Conservation (phyloP, 2,329 filamentous ascomycete genomes). For the Aspergillus pseudoterreus region DNA sequence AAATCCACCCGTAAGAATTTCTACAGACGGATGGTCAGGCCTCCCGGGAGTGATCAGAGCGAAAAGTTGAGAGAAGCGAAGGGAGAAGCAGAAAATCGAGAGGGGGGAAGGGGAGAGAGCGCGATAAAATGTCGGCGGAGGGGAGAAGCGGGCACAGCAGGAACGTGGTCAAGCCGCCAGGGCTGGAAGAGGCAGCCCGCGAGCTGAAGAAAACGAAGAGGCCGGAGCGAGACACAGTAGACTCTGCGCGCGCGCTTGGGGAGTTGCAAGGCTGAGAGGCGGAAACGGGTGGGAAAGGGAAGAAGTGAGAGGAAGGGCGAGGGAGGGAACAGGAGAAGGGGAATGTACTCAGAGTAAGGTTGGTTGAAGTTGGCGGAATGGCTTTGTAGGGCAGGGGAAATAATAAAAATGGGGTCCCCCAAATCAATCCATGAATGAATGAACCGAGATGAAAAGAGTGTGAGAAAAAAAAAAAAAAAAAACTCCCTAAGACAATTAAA, state of each 20-base stretch:
- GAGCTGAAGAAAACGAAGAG: constrained; percentile 6
- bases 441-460: neutral
- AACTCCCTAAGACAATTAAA: neutral
- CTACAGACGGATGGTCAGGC: neutral
- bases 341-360: neutral
- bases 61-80: neutral
- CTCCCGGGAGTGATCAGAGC: neutral
- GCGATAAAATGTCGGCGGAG: constrained; percentile 11
- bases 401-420: neutral
- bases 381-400: constrained; percentile 2
- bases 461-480: constrained; percentile 1
- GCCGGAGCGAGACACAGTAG: too few species aligned
- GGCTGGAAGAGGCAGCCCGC: constrained; percentile 18
- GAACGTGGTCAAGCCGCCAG: constrained; percentile 23
- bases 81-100: constrained; percentile 9
- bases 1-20: neutral
- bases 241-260: too few species aligned
- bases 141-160: constrained; percentile 16
- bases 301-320: neutral
- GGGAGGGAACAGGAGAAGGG: too few species aligned
- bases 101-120: constrained; percentile 13
- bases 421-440: neutral
- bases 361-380: constrained; percentile 10
- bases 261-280: too few species aligned
- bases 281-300: neutral